Conservation (phyloP, 805 yeast species). For the Yarrowia osloensis region DNA sequence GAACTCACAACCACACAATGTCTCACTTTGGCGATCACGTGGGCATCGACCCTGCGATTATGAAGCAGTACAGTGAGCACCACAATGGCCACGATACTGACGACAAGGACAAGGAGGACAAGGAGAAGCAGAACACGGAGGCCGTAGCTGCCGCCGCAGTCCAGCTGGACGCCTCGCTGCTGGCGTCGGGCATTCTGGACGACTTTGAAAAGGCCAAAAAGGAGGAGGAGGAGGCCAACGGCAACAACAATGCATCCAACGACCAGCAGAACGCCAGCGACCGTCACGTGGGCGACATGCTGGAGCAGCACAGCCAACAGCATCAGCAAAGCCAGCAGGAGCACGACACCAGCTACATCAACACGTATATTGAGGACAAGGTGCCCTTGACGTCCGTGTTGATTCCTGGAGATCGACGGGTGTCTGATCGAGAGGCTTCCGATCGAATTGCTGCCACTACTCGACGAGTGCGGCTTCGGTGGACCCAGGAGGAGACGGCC, state of each 20-base stretch:
- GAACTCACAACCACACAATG: slow-evolving; percentile 7
- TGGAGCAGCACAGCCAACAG: slow-evolving; percentile 24
- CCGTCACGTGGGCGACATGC: slow-evolving; percentile 15
- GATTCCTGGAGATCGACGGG: slow-evolving; percentile 24
- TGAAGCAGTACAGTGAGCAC: slow-evolving; percentile 31
- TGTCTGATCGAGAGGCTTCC: neutral
- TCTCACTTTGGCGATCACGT: slow-evolving; percentile 29
- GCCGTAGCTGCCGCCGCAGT: slow-evolving; percentile 29
- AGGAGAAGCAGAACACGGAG: slow-evolving; percentile 20
- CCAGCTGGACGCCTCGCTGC: slow-evolving; percentile 21
- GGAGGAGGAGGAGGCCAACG: slow-evolving; percentile 23
- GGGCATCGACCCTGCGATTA: slow-evolving; percentile 32
- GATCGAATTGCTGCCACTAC: slow-evolving; percentile 26
- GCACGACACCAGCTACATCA: slow-evolving; percentile 23
- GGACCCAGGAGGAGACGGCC: slow-evolving; percentile 49
- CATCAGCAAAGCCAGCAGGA: slow-evolving; percentile 22
- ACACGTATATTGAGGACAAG: slow-evolving; percentile 28
- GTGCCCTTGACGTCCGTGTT: slow-evolving; percentile 19
- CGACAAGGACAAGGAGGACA: slow-evolving; percentile 27
- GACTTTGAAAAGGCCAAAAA: slow-evolving; percentile 31
- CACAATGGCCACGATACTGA: slow-evolving; percentile 15
- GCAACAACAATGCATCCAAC: neutral
- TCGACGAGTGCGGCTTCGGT: slow-evolving; percentile 44
- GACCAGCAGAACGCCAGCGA: slow-evolving; percentile 2
- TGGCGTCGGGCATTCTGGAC: slow-evolving; percentile 25